Percentiles rank a stretch among this genome's conserved stretches.
Conservation (phyloP, 2,329 filamentous ascomycete genomes). For the Penicillium psychrosexuale region DNA sequence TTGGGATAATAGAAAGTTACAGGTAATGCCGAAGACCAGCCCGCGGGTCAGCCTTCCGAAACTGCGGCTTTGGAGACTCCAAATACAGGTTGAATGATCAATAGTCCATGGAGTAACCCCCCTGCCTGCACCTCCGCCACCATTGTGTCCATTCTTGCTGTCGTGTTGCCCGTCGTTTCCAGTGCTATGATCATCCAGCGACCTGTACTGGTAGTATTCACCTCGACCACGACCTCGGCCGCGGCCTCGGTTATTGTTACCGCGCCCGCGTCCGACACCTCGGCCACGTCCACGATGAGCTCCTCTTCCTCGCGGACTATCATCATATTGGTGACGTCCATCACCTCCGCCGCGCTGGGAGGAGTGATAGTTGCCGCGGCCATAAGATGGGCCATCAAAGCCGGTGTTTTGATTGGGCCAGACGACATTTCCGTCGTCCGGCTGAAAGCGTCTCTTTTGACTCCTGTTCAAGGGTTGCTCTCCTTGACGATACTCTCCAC, state of each 20-base stretch:
- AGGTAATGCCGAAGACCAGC: background rate
- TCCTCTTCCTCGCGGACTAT: constrained; percentile 38
- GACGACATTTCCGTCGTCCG: constrained; percentile 54
- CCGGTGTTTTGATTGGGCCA: constrained; percentile 25
- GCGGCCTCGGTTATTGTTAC: constrained; percentile 39
- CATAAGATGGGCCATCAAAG: constrained; percentile 23
- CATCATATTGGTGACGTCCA: constrained; percentile 41
- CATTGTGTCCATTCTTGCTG: constrained; percentile 26
- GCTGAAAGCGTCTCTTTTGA: constrained; percentile 57
- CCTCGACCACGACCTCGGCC: constrained; percentile 51
- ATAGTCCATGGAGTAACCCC: constrained; percentile 42
- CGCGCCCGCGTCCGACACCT: constrained; percentile 40
- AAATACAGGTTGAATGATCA: constrained; percentile 17
- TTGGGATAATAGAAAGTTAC: background rate
- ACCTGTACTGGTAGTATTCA: constrained; percentile 58
- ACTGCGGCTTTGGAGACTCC: background rate
- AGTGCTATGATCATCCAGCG: constrained; percentile 58
- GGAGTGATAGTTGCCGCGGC: constrained; percentile 22
- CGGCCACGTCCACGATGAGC: constrained; percentile 35
- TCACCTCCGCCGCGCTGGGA: constrained; percentile 33
- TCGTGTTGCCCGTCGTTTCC: constrained; percentile 33
- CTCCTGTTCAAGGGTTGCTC: constrained; percentile 55
- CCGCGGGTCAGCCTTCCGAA: background rate
- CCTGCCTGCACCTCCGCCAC: constrained; percentile 14
- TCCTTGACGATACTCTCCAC: constrained; percentile 56